phyloP scores from a whole-genome alignment of 2,329 filamentous ascomycete genomes.

The Xylariaceae sp. region DNA sequence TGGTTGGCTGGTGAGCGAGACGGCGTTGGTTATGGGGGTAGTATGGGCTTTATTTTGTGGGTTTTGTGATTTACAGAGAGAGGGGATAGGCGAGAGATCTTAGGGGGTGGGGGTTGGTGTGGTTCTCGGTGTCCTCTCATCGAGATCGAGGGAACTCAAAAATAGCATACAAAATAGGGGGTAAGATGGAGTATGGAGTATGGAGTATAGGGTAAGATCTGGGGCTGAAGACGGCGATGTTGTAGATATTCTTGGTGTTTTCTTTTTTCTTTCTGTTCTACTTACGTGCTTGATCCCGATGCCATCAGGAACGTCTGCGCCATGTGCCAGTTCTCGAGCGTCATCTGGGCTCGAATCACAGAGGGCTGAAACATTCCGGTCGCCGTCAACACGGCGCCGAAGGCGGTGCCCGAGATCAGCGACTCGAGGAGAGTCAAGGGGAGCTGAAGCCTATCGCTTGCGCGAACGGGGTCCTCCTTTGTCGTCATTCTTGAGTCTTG shows the following conservation, averaged over 20 bases:
- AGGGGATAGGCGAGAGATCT: too few species aligned
- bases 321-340: conserved; percentile 60
- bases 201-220: background rate
- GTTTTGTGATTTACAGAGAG: too few species aligned
- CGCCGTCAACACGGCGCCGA: conserved; percentile 56
- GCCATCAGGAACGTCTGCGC: conserved; percentile 59
- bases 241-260: background rate
- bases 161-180: conserved; percentile 1
- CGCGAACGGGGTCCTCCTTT: background rate
- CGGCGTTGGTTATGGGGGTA: too few species aligned
- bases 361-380: conserved; percentile 57
- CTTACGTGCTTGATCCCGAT: conserved; percentile 57
- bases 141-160: too few species aligned
- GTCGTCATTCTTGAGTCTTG: background rate
- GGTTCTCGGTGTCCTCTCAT: too few species aligned
- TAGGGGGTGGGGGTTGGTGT: too few species aligned
- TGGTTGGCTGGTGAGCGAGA: conserved; percentile 7
- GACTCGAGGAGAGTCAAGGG: conserved; percentile 10
- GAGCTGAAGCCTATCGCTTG: background rate
- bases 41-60: too few species aligned
- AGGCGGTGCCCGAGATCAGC: conserved; percentile 49
- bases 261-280: conserved; percentile 10
- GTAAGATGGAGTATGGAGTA: background rate
- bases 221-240: too few species aligned
- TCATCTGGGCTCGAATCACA: conserved; percentile 57